These are phyloP conservation scores for Erigeron philadelphicus DNA, from an alignment of 140 eudicot species.

Conservation along the genomic window DNA sequence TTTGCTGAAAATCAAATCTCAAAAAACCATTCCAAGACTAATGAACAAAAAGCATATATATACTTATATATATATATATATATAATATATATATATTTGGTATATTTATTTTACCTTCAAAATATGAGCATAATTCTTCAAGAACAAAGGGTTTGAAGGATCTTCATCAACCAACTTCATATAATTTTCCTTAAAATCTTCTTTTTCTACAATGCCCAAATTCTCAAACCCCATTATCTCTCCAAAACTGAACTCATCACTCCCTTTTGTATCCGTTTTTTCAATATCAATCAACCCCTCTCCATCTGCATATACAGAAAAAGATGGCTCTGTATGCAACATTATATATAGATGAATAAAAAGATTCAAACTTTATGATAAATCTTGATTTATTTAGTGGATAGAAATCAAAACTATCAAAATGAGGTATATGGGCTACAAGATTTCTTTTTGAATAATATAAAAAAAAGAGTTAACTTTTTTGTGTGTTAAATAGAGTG, in stretches of 20 bases:
- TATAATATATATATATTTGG: background rate
- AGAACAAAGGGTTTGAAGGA: slow-evolving; percentile 31
- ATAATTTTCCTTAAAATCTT: slow-evolving; percentile 32
- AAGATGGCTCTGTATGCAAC: slow-evolving; percentile 47
- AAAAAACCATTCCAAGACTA: background rate
- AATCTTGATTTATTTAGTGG: background rate
- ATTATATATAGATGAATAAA: slow-evolving; percentile 4
- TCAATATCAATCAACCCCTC: slow-evolving; percentile 19
- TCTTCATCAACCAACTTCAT: slow-evolving; percentile 31
- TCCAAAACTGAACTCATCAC: slow-evolving; percentile 30
- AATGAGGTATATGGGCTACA: slow-evolving; percentile 16
- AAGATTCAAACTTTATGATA: background rate
- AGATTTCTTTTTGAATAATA: no score
- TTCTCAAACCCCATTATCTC: slow-evolving; percentile 23
- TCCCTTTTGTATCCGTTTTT: slow-evolving; percentile 2
- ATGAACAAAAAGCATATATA: background rate
- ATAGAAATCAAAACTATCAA: slow-evolving; percentile 20
- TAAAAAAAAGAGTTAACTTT: background rate
- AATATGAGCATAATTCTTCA: slow-evolving; percentile 35
- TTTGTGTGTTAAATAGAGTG: slow-evolving; percentile 2
- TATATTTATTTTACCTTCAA: slow-evolving; percentile 26
- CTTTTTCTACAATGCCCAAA: slow-evolving; percentile 18
- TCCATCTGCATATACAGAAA: slow-evolving; percentile 36
- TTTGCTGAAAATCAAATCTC: no score
- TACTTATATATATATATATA: no score